Evolutionary conservation across 805 yeast genomes (phyloP), one percentile per base, ranked within the genome.

Genomic region (Hanseniaspora guilliermondii): DNA sequence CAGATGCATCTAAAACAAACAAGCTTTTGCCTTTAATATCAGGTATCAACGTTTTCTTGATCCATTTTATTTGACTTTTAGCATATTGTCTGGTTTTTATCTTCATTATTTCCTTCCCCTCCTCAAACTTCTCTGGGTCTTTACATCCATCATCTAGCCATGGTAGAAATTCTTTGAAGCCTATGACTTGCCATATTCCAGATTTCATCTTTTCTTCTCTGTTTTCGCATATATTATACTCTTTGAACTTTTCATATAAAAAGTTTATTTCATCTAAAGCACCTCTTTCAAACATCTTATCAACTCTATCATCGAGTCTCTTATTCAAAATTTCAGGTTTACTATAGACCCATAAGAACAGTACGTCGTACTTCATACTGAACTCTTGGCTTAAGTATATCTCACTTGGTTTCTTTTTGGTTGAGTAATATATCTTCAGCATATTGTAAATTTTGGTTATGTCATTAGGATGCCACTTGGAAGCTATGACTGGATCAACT

Each of bases 111-210:
- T 78, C 83, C 2, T 82, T 69, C 9, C 91, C 79, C 3, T 68
- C 70, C 4, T 64, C 64, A 52, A 76, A 74, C 16, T 59, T 49
- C 6, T 22, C 41, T 4, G 61, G 57, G 5, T 61, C 60, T 6
- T 58, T 58, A 0, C 58, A 56, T 0, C 61, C 65, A 7, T 64
- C 42, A 33, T 61, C 58, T 24, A 79, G 60, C 84, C 85, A 87
- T 1, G 94, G 91, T 37, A 86, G 63, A 63, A 87, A 87, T 62
- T 87, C 96, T 64, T 87, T 86, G 68, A 86, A 93, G 1, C 97
- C 97, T 62, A 91, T 86, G 1, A 86, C 96, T 68, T 93, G 97
- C 88, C 88, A 88, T 0, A 91, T 76, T 2, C 97, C 97, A 56
- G 76, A 71, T 53, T 84, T 83, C 55, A 78, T 68, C 56, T 75